Conservation (phyloP, 306 rosid species). For the Prosopis cineraria region DNA sequence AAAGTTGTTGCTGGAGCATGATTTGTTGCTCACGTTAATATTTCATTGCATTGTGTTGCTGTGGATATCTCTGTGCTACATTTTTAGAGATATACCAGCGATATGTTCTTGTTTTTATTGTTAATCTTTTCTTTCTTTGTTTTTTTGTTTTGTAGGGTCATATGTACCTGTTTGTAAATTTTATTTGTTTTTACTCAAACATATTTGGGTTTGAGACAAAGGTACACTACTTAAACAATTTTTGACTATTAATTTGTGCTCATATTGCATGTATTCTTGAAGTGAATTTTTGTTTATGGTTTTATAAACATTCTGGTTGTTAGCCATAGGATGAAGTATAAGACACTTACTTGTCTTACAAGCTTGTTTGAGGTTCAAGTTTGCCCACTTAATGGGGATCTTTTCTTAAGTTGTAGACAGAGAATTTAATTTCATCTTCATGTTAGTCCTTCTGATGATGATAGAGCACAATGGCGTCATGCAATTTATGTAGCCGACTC, state of each 20-base stretch:
- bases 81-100: constrained; percentile 22
- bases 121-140: constrained; percentile 26
- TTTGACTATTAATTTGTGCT: neutral
- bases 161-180: constrained; percentile 83
- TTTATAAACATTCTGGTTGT: neutral
- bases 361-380: constrained; percentile 6
- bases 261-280: constrained; percentile 2
- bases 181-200: constrained; percentile 92
- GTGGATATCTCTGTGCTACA: constrained; percentile 20
- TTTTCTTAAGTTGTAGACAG: constrained; percentile 3
- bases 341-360: constrained; percentile 4
- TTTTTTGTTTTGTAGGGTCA: constrained; percentile 86
- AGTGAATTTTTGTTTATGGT: constrained; percentile 5
- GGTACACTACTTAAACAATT: constrained; percentile 51
- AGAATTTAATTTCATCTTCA: constrained; percentile 7
- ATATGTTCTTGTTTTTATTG: constrained; percentile 19
- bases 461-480: too few species aligned
- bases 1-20: constrained; percentile 4
- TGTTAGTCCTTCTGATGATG: neutral
- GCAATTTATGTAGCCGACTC: too few species aligned
- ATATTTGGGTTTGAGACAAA: constrained; percentile 96
- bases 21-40: constrained; percentile 16
- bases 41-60: constrained; percentile 14
- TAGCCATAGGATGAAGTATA: constrained; percentile 6
- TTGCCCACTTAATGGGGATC: constrained; percentile 15